Evolutionary conservation across 495 filamentous ascomycete genomes (phyloP).

Genomic region (Penicillium cataractarum): DNA sequence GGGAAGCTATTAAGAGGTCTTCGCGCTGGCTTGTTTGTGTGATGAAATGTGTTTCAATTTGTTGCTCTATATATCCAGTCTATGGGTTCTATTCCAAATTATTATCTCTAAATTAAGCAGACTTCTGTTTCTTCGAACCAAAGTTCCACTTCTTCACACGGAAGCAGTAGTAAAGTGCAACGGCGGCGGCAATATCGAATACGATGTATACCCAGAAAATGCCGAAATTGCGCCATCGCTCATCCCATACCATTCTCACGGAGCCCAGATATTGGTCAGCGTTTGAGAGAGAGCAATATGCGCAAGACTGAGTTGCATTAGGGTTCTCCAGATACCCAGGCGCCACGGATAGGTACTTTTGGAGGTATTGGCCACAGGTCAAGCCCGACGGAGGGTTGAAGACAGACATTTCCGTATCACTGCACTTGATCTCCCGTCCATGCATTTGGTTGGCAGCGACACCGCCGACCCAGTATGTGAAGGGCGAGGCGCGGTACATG

Average conservation of each 20-base stretch:
- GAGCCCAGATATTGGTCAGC: slow-evolving; percentile 37
- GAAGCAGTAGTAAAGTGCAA: not conserved
- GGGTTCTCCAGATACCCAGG: slow-evolving; percentile 58
- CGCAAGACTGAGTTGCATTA: slow-evolving; percentile 50
- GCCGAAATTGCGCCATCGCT: slow-evolving; percentile 70
- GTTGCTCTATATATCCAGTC: not conserved
- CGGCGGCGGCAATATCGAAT: slow-evolving; percentile 59
- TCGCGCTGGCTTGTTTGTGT: not conserved
- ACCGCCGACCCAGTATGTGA: slow-evolving; percentile 55
- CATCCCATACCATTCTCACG: slow-evolving; percentile 34
- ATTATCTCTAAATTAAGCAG: not conserved
- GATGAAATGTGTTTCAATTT: not conserved
- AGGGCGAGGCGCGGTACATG: slow-evolving; percentile 52
- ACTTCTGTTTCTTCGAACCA: slow-evolving; percentile 1
- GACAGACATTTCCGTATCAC: slow-evolving; percentile 50
- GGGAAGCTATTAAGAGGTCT: not conserved
- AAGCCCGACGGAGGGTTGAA: slow-evolving; percentile 50
- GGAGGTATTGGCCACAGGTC: slow-evolving; percentile 60
- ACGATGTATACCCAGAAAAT: slow-evolving; percentile 65
- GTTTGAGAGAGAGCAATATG: slow-evolving; percentile 56
- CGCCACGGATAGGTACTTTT: slow-evolving; percentile 39
- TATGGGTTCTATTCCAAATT: not conserved
- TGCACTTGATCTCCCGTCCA: slow-evolving; percentile 38
- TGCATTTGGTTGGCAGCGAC: slow-evolving; percentile 47
- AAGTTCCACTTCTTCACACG: slow-evolving; percentile 3